Evolutionary conservation across 805 yeast genomes (phyloP), one percentile per base, ranked within the genome.

Genomic region (Candida dendrica): DNA sequence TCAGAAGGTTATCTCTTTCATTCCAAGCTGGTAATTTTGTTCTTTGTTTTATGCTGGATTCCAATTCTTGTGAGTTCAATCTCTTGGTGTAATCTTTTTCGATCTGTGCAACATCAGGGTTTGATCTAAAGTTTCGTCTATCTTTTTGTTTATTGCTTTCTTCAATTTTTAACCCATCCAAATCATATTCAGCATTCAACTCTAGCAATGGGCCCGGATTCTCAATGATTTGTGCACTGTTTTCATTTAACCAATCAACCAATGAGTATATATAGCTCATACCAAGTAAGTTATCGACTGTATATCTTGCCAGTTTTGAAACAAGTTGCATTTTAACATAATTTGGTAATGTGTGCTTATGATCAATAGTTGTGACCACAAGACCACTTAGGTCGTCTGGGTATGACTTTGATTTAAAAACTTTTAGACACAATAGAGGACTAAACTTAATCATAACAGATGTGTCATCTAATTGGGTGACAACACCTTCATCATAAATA

Each of bases 1-100:
- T 52, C 2, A 85, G 70, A 33, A 91, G 68, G 6, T 74, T 69
- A 0, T 72, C 61, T 41, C 68, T 71, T 55, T 81, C 84, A 13
- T 66, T 59, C 95, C 95, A 91, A 0, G 98, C 98, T 0, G 98
- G 98, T 27, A 91, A 64, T 8, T 61, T 59, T 9, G 71, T 49
- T 50, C 98, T 73, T 10, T 64, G 58, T 2, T 51, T 42, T 4
- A 77, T 36, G 74, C 72, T 72, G 2, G 49, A 39, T 33, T 64
- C 52, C 47, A 74, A 68, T 36, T 63, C 67, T 0, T 47, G 26
- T 0, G 67, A 52, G 6, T 51, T 45, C n/a, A 54, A 43, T 42
- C 72, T 66, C 17, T 43, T 41, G 0, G 45, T 42, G 47, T 75
- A 71, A 15, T 65, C 65, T 1, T 51, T 40, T 42, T 60, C 53